A percentile compares a stretch with the other conserved stretches of the same genome.
Evolutionary conservation across 768 basidiomycete genomes (phyloP).

Genomic region (Leccinum fibrillosum): DNA sequence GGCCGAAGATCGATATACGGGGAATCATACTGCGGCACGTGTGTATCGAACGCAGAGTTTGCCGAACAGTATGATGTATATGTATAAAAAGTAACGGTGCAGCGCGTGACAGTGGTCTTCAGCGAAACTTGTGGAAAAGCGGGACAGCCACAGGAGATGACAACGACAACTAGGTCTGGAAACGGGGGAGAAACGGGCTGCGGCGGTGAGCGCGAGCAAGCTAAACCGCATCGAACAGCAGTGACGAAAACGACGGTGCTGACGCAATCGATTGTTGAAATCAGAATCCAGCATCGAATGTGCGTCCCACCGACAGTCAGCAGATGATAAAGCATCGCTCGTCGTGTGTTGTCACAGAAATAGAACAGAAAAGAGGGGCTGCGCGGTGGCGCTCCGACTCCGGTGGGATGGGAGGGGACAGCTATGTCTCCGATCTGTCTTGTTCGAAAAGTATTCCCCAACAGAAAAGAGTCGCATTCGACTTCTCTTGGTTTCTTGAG

Average conservation of each 20-base stretch:
- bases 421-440: neutral
- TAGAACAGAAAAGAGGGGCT: neutral
- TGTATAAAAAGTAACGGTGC: neutral
- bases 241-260: neutral
- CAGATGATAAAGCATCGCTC: neutral
- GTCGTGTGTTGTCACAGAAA: neutral
- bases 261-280: neutral
- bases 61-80: neutral
- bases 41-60: neutral
- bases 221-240: neutral
- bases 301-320: neutral
- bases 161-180: neutral
- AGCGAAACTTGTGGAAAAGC: neutral
- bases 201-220: neutral
- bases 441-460: neutral
- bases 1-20: neutral
- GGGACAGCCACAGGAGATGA: neutral
- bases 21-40: neutral
- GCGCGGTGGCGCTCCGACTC: neutral
- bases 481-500: neutral
- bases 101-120: neutral
- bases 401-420: neutral
- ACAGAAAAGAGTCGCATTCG: neutral
- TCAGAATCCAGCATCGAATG: neutral
- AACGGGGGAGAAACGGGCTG: neutral